A percentile compares a stretch with the other conserved stretches of the same genome.
These are phyloP conservation scores for Fusarium miscanthi DNA, from an alignment of 2,329 filamentous ascomycete genomes.

Conservation along the genomic window DNA sequence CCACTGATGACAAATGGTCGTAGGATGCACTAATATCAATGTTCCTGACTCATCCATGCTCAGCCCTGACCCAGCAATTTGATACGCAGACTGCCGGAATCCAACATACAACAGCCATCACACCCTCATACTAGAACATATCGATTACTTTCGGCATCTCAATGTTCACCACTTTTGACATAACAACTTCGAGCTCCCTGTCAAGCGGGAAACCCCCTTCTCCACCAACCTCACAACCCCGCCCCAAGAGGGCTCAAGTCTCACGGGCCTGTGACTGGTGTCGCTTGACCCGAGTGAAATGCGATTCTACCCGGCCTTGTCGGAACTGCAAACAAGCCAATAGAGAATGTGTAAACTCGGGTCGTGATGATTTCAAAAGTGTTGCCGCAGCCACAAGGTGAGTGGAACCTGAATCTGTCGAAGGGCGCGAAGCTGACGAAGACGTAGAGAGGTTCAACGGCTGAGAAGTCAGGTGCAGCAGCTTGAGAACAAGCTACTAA, in stretches of 20 bases:
- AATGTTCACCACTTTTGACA: slow-evolving; percentile 43
- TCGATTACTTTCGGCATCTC: background rate
- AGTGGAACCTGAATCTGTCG: background rate
- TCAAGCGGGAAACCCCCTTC: slow-evolving; percentile 27
- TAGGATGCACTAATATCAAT: slow-evolving; percentile 1
- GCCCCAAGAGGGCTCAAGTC: slow-evolving; percentile 46
- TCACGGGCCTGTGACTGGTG: slow-evolving; percentile 49
- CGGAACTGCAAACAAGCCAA: slow-evolving; percentile 42
- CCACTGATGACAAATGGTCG: slow-evolving; percentile 16
- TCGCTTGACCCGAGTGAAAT: slow-evolving; percentile 46
- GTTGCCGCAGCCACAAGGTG: slow-evolving; percentile 42
- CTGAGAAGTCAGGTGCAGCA: slow-evolving; percentile 37
- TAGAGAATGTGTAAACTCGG: slow-evolving; percentile 39
- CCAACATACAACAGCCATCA: background rate
- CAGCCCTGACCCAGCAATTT: background rate
- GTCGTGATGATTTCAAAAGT: slow-evolving; percentile 43
- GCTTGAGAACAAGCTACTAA: slow-evolving; percentile 31
- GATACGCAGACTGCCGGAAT: background rate
- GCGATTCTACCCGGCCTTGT: slow-evolving; percentile 45
- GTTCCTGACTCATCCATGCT: slow-evolving; percentile 12
- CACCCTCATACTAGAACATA: background rate
- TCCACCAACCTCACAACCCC: slow-evolving; percentile 34
- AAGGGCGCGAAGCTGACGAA: background rate
- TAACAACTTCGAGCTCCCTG: slow-evolving; percentile 30
- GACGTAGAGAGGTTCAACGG: slow-evolving; percentile 39